Evolutionary conservation across 1,284 basidiomycete species (phyloP).

Genomic region (Ustilago trichophora): DNA sequence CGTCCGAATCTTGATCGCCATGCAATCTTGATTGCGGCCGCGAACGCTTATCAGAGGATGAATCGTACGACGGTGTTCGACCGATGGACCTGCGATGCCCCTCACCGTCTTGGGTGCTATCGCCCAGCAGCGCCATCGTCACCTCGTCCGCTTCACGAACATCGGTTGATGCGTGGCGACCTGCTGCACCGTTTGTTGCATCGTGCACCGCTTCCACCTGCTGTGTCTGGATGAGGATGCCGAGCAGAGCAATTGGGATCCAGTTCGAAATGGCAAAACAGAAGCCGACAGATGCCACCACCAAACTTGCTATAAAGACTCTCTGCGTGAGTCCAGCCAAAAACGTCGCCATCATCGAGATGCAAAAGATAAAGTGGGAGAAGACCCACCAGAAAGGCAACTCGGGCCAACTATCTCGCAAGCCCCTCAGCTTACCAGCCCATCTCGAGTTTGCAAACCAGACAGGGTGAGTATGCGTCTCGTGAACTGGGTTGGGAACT

Average conservation of each 20-base stretch:
- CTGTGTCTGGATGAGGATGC: slow-evolving; percentile 51
- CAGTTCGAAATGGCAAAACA: slow-evolving; percentile 70
- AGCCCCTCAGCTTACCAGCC: slow-evolving; percentile 5
- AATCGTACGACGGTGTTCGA: slow-evolving; percentile 17
- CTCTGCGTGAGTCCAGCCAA: slow-evolving; percentile 38
- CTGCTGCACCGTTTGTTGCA: background rate
- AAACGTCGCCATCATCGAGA: slow-evolving; percentile 52
- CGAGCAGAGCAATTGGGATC: slow-evolving; percentile 69
- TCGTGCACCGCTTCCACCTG: slow-evolving; percentile 4
- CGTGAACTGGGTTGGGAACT: slow-evolving; percentile 67
- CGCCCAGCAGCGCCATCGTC: slow-evolving; percentile 37
- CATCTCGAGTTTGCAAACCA: slow-evolving; percentile 11
- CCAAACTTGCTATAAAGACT: slow-evolving; percentile 68
- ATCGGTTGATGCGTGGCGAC: slow-evolving; percentile 1
- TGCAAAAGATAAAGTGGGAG: slow-evolving; percentile 51
- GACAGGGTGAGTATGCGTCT: slow-evolving; percentile 5
- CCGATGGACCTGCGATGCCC: slow-evolving; percentile 2
- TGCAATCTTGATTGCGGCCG: slow-evolving; percentile 6
- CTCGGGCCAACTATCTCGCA: slow-evolving; percentile 34
- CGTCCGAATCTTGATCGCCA: slow-evolving; percentile 12
- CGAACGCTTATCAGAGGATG: slow-evolving; percentile 6
- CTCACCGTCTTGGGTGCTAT: slow-evolving; percentile 6
- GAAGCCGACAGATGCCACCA: slow-evolving; percentile 70
- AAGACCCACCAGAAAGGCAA: slow-evolving; percentile 55
- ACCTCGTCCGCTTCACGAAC: slow-evolving; percentile 23